Evolutionary conservation across 306 rosid genomes (phyloP), one percentile per base, ranked within the genome.

Genomic region (Neltuma alba): DNA sequence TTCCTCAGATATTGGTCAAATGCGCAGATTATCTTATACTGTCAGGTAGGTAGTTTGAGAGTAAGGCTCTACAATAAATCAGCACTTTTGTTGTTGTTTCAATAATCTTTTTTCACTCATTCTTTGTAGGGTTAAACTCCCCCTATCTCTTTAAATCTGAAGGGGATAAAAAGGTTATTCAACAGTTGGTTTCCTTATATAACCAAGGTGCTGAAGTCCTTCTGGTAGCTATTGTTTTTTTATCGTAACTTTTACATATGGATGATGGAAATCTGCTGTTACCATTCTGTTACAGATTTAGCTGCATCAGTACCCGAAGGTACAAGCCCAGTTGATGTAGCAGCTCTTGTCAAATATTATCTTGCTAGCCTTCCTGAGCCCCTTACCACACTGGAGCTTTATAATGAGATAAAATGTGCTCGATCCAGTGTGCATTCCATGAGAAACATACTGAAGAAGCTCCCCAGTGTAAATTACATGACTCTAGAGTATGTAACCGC

Each of bases 361-460:
- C 89, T 96, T 71, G 96, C 98, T 81, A 90, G 98, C 85, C 93
- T 96, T 84, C 99, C 98, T 8, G 98, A 90, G 87, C 98, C 99
- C 2, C 93, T 93, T 75, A 86, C 90, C 75, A 91, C 98, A 28
- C 81, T 90, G 76, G 94, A 93, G 83, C 97, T 91, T 75, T 88
- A 91, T 80, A 69, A 85, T 48, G 97, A 93, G 84, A 89, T 96
- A 76, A 93, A 81, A 83, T 82, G 83, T 62, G 94, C 98, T 66
- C 91, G 90, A 23, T 89, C 98, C 79, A 90, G 85, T 87, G 89
- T 90, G 79, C 85, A 82, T 83, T 76, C 88, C 76, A 86, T 93
- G 89, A 92, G 87, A 88, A 90, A 90, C 86, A 81, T 88, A 85
- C 89, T 96, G 65, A 93, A 88, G 89, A 86, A 50, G 77, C 98